Evolutionary conservation across 108 stramenopile species (phyloP), one percentile per base, ranked within the genome.

Genomic region (Cyclotella baltica): DNA sequence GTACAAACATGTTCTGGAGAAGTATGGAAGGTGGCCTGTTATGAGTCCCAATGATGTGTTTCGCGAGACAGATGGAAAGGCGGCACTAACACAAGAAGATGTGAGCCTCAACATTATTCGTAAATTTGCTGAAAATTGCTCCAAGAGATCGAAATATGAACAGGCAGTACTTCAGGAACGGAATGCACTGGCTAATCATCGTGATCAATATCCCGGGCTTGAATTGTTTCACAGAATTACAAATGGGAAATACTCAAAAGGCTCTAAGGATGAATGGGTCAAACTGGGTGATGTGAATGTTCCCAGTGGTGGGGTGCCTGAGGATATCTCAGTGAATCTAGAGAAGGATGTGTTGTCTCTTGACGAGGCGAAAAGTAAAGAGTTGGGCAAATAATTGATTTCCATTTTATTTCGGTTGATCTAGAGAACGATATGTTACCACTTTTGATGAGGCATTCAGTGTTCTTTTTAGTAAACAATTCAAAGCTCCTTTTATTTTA

Each of bases 1-100:
- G 23, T 81, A 81, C 23, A 70, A 70, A 65, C 62, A 50, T 40
- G 69, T 70, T 1, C 35, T 81, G 69, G 62, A 70, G 38, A 28
- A 70, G 30, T 81, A 71, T 38, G 80, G 80, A 4, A 67, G 80
- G 27, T 81, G 80, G 80, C 80, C 80, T 18, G 73, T 81, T 31
- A 70, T 25, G 62, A 64, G 25, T 19, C 47, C 37, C 5, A 55
- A 28, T 28, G 0, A 35, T 13, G 40, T 23, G 40, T 11, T 13
- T 13, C 8, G 13, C 38, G 40, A 52, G 22, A 40, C 31, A 22
- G 43, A 34, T 0, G 67, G 36, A n/a, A 38, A n/a, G 31, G 8
- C 43, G 22, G 62, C 62, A 57, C 40, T 79, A 9, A 81, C 80
- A 18, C 80, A 81, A 56, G 80, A 81, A 55, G 80, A 81, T 66